These are phyloP conservation scores for Tylopilus balloui DNA, from an alignment of 768 basidiomycete species.

Conservation along the genomic window DNA sequence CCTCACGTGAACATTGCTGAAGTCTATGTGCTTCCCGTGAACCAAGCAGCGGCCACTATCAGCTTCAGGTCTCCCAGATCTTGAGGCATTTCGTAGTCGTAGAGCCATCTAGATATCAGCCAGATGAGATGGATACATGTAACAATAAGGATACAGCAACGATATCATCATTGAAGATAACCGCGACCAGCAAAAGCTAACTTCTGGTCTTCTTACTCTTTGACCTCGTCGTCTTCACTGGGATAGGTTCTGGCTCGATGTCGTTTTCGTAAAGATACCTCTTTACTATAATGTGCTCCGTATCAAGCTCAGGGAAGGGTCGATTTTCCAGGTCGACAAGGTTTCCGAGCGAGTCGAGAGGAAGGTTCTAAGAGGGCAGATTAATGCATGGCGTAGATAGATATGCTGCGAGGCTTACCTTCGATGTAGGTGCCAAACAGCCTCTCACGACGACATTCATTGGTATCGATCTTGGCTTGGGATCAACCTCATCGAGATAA, in stretches of 20 bases:
- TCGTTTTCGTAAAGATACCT: constrained; percentile 81
- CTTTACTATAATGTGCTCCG: constrained; percentile 68
- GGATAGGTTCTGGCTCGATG: constrained; percentile 32
- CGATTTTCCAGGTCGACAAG: constrained; percentile 48
- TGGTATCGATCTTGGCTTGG: constrained; percentile 41
- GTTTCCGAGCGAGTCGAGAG: constrained; percentile 71
- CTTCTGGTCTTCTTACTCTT: constrained; percentile 48
- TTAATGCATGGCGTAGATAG: constrained; percentile 1
- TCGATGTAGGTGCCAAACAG: constrained; percentile 63
- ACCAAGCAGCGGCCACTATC: constrained; percentile 69
- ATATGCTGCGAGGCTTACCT: constrained; percentile 41
- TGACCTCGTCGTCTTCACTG: constrained; percentile 52
- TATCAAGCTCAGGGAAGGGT: constrained; percentile 52
- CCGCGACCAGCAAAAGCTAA: constrained; percentile 5
- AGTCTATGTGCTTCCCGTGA: constrained; percentile 70
- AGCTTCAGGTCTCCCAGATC: constrained; percentile 44
- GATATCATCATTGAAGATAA: constrained; percentile 21
- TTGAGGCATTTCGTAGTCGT: background rate
- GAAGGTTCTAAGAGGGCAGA: constrained; percentile 42
- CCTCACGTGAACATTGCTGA: constrained; percentile 91
- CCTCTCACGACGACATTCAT: constrained; percentile 50
- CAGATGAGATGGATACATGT: constrained; percentile 8
- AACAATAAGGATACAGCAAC: constrained; percentile 33
- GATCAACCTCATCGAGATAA: constrained; percentile 59
- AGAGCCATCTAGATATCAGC: background rate